Evolutionary conservation across 2,329 filamentous ascomycete species (phyloP), one percentile per base, ranked within the genome.

Genomic region (Ramularia endophylla): DNA sequence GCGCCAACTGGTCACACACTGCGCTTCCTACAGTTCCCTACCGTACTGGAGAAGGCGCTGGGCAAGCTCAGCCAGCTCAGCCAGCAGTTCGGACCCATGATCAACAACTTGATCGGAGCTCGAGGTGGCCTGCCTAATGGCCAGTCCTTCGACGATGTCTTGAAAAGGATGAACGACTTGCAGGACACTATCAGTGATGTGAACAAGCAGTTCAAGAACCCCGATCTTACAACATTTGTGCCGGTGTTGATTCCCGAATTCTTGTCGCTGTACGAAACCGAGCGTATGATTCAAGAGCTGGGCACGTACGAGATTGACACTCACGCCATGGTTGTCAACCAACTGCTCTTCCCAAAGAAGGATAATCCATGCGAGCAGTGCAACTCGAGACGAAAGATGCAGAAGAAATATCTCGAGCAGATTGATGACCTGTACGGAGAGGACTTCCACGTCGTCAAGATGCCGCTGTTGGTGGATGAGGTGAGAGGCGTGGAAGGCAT

Each of bases 211-310:
- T 98, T 98, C 78, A 95, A 98, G 74, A 86, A 98, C 62, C 83
- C 92, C 42, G 84, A 88, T 53, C 78, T 95, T 57, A 95, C 89
- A 16, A 98, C 92, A 0, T 98, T 98, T 61, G 88, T 98, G 40
- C 97, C 92, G 65, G 92, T 98, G 47, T 95, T 92, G 66, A 98
- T 98, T 64, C 87, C 92, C 39, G 92, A 98, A 69, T 98, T 98
- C 71, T 68, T 98, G 57, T 89, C 83, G 27, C 75, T 98, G 38
- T 98, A 98, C 71, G 92, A 98, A 75, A 98, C 92, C 48, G 92
- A 98, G 74, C 85, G 92, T 58, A 97, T 98, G 92, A 97, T 98
- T 58, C 92, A 98, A 74, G 92, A 98, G 72, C 74, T 98, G 47
- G 82, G 87, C 35, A 85, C 78, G 64, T 98, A 95, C 70, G 74